Percentiles rank a stretch among this genome's conserved stretches.
These are phyloP conservation scores for Discostella stelligera DNA, from an alignment of 352 stramenopile genomes.

Conservation along the genomic window DNA sequence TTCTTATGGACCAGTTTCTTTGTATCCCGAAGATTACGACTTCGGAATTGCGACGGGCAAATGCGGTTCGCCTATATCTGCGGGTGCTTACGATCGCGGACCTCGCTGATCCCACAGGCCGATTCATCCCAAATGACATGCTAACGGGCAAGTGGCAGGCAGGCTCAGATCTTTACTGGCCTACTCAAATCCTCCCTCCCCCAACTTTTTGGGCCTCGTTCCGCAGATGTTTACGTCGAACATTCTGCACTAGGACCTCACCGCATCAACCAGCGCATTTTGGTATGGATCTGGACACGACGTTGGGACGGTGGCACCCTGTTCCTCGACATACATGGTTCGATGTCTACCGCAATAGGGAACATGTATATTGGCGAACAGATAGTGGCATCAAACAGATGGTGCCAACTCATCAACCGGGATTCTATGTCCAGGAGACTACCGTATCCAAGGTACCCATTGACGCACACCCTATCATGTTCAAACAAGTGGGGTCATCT, in stretches of 20 bases:
- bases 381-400: no score
- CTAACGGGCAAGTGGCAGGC: slow-evolving; percentile 1
- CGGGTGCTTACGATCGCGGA: background rate
- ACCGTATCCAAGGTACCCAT: background rate
- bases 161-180: slow-evolving; percentile 4
- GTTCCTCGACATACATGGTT: no score
- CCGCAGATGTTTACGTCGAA: no score
- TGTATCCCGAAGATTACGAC: background rate
- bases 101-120: background rate
- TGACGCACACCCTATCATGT: background rate
- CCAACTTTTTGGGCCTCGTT: no score
- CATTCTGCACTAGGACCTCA: background rate
- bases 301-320: background rate
- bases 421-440: no score
- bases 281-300: background rate
- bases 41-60: background rate
- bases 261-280: background rate
- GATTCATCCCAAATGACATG: background rate
- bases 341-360: no score
- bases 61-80: background rate
- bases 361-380: no score
- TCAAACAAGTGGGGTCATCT: background rate
- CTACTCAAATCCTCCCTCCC: background rate
- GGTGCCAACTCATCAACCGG: no score
- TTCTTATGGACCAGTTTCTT: background rate